Evolutionary conservation across 768 basidiomycete genomes (phyloP), one percentile per base, ranked within the genome.

Genomic region (Calocybe gangraenosa): DNA sequence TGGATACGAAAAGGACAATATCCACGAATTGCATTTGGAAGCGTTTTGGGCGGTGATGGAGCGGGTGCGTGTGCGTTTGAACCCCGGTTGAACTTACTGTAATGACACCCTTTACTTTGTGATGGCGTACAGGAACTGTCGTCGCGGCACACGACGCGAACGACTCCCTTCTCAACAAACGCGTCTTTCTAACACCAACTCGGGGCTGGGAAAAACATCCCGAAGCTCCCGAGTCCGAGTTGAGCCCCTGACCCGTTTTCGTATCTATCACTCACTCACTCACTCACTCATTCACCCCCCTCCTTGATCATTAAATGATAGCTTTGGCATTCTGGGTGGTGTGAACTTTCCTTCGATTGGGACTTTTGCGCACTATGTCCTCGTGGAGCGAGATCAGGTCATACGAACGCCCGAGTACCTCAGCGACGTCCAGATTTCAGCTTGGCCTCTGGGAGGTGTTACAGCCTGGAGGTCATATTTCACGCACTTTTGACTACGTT

Each of bases 391-490:
- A 37, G 74, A 81, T 45, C 76, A 86, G 42, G 76, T 92, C 15
- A 67, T 92, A 22, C 66, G 44, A 2, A 76, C 81, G 2, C 90
- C 88, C 0, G 62, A 71, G 3, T 82, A 92, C 60, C 73, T 90
- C 44, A 71, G 74, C 51, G 79, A 86, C 58, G 66, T 80, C 33
- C 76, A 90, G 42, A 72, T 76, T 14, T 82, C 88, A 0, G 87
- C 87, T 3, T 87, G 86, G 79, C 89, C 91, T 0, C 55, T 88
- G 2, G 88, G 72, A 0, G 87, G 81, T 2, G 60, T 92, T 15
- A 93, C 91, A 13, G 87, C 91, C 2, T 93, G 87, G 84, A 80
- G 90, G 90, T 90, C 9, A 34, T 69, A n/a, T n/a, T n/a, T 60
- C 7, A 14, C n/a, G n/a, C n/a, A n/a, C n/a, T n/a, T n/a, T n/a